Conservation (phyloP, 192 early-diverging fungal species). For the Linnemannia schmuckeri region DNA sequence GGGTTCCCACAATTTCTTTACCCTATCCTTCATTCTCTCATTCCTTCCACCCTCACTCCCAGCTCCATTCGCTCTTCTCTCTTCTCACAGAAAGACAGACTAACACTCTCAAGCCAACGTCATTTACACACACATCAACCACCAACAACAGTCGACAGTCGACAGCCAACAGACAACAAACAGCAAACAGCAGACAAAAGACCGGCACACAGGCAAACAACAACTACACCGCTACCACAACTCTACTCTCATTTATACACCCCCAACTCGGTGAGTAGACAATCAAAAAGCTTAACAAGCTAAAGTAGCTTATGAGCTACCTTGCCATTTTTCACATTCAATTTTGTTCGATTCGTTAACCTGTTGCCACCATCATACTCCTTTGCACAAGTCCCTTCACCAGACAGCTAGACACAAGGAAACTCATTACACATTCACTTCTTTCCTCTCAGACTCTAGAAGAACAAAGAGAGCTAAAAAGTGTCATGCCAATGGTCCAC, state of each 20-base stretch:
- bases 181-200: too few species aligned
- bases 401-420: neutral
- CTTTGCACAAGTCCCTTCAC: too few species aligned
- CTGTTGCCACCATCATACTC: too few species aligned
- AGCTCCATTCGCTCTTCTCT: conserved; percentile 3
- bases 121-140: neutral
- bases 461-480: neutral
- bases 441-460: neutral
- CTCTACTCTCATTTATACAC: too few species aligned
- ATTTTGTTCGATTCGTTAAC: too few species aligned
- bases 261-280: too few species aligned
- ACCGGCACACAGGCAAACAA: neutral
- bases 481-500: conserved; percentile 6
- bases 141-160: neutral
- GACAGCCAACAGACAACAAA: neutral
- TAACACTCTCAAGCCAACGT: neutral
- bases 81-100: neutral
- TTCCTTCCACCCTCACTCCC: neutral
- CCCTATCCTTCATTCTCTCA: neutral
- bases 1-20: neutral
- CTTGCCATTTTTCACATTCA: too few species aligned
- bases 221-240: too few species aligned
- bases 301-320: too few species aligned
- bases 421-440: neutral
- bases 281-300: too few species aligned